phyloP scores from a whole-genome alignment of 2,329 filamentous ascomycete species.

The Capronia coronata region DNA sequence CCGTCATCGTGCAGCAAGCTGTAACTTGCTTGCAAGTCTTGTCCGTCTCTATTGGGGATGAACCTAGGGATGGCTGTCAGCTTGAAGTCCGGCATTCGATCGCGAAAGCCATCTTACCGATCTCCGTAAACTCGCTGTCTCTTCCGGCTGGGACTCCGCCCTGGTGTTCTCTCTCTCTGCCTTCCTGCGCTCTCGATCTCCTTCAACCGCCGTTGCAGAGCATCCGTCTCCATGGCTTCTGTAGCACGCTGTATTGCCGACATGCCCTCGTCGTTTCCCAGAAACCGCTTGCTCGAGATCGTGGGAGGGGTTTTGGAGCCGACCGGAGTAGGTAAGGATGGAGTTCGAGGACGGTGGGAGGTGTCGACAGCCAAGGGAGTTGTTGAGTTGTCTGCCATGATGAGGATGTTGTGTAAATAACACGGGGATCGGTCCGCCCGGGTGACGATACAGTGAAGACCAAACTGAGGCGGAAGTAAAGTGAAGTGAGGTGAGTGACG shows the following conservation, averaged over 20 bases:
- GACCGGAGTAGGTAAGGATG: slow-evolving; percentile 49
- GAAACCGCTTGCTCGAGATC: slow-evolving; percentile 43
- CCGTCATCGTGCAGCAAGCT: slow-evolving; percentile 86
- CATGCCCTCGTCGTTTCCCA: slow-evolving; percentile 17
- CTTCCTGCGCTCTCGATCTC: slow-evolving; percentile 56
- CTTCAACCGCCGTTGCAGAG: slow-evolving; percentile 54
- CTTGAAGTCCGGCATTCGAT: not conserved
- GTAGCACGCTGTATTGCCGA: slow-evolving; percentile 33
- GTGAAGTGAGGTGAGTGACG: not conserved
- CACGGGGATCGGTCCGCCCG: not conserved
- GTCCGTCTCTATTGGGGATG: slow-evolving; percentile 86
- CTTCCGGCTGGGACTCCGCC: slow-evolving; percentile 61
- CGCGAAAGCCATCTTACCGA: slow-evolving; percentile 44
- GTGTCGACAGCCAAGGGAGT: slow-evolving; percentile 10
- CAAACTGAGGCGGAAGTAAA: slow-evolving; percentile 3
- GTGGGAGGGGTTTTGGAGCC: slow-evolving; percentile 57
- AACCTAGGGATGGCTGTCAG: slow-evolving; percentile 54
- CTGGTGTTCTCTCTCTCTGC: slow-evolving; percentile 55
- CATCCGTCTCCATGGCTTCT: slow-evolving; percentile 54
- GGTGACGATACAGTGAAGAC: slow-evolving; percentile 2
- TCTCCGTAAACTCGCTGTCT: slow-evolving; percentile 61
- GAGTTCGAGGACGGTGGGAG: slow-evolving; percentile 34
- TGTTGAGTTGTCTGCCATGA: slow-evolving; percentile 20
- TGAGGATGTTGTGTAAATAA: slow-evolving; percentile 7
- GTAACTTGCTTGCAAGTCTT: slow-evolving; percentile 89